Conservation (phyloP, 2,329 filamentous ascomycete genomes). For the Pseudogymnoascus sp. region DNA sequence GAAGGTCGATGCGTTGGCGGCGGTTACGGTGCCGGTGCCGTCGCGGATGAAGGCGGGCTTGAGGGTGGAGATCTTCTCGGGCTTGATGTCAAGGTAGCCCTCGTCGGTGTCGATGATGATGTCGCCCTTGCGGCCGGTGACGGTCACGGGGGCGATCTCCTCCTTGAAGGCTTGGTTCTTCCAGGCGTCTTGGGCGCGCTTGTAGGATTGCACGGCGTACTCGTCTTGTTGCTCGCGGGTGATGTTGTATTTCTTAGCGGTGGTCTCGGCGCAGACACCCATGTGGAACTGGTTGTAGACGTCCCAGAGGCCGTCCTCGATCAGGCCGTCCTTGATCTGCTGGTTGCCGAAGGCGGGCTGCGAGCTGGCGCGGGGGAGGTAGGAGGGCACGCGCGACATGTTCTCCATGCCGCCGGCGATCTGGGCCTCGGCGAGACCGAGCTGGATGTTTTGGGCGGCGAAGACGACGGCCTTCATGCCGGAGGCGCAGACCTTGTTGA, state of each 20-base stretch:
- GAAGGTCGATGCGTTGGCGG: slow-evolving; percentile 87
- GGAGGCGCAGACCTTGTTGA: slow-evolving; percentile 98
- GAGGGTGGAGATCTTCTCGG: slow-evolving; percentile 76
- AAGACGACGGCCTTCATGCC: slow-evolving; percentile 87
- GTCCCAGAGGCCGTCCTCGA: slow-evolving; percentile 92
- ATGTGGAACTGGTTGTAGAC: slow-evolving; percentile 97
- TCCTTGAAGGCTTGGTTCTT: slow-evolving; percentile 73
- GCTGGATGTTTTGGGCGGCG: slow-evolving; percentile 88
- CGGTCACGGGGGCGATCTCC: slow-evolving; percentile 81
- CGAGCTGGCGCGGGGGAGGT: slow-evolving; percentile 72
- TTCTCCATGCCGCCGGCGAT: slow-evolving; percentile 97
- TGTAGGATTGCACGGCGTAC: slow-evolving; percentile 83
- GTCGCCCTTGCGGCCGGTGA: slow-evolving; percentile 78
- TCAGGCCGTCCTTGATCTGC: slow-evolving; percentile 81
- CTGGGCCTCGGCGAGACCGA: slow-evolving; percentile 80
- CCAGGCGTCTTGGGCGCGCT: slow-evolving; percentile 87
- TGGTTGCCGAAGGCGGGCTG: slow-evolving; percentile 81
- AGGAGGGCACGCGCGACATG: slow-evolving; percentile 92
- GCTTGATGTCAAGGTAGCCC: slow-evolving; percentile 77
- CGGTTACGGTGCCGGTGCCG: slow-evolving; percentile 83
- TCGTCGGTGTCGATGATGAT: slow-evolving; percentile 75
- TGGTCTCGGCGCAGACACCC: slow-evolving; percentile 94
- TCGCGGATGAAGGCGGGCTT: slow-evolving; percentile 88
- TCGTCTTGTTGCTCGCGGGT: slow-evolving; percentile 81
- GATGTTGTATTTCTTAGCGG: slow-evolving; percentile 77